These are phyloP conservation scores for Globisporangium middletonii DNA, from an alignment of 352 stramenopile genomes.

Conservation along the genomic window DNA sequence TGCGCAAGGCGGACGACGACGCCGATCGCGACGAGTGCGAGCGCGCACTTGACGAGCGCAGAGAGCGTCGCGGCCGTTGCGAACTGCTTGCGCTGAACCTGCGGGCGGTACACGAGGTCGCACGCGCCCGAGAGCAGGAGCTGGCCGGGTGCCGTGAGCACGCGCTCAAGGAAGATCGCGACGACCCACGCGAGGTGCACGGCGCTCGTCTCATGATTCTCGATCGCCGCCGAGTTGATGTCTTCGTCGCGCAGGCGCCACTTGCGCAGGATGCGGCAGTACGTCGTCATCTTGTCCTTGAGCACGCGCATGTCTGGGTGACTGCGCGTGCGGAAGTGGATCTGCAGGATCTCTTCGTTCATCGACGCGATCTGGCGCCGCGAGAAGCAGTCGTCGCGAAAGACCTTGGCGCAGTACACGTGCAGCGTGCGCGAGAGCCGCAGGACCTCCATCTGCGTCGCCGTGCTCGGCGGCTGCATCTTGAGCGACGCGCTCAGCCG, in stretches of 20 bases:
- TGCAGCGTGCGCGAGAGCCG: slow-evolving; percentile 60
- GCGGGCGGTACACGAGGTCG: slow-evolving; percentile 50
- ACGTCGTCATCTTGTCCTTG: slow-evolving; percentile 59
- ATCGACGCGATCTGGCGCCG: slow-evolving; percentile 65
- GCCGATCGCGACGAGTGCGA: slow-evolving; percentile 16
- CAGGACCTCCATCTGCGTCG: slow-evolving; percentile 62
- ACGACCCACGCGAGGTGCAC: slow-evolving; percentile 43
- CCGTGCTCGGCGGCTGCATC: slow-evolving; percentile 46
- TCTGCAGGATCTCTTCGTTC: slow-evolving; percentile 78
- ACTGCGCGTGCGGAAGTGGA: slow-evolving; percentile 65
- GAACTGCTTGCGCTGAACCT: slow-evolving; percentile 20
- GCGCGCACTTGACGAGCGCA: slow-evolving; percentile 7
- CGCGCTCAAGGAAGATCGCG: slow-evolving; percentile 30
- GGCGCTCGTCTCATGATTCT: slow-evolving; percentile 25
- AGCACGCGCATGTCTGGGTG: slow-evolving; percentile 65
- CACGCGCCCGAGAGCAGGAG: slow-evolving; percentile 42
- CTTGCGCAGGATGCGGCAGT: slow-evolving; percentile 48
- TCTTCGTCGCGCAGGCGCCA: slow-evolving; percentile 67
- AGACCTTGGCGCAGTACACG: slow-evolving; percentile 62
- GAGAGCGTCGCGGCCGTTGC: slow-evolving; percentile 8
- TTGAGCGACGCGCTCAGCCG: slow-evolving; percentile 47
- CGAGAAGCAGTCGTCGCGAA: slow-evolving; percentile 66
- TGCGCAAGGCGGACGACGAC: slow-evolving; percentile 29
- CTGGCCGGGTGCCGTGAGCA: slow-evolving; percentile 30
- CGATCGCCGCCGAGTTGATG: slow-evolving; percentile 51